Percentiles rank a stretch among this genome's conserved stretches.
phyloP scores from a whole-genome alignment of 352 stramenopile species.

The Pythium phragmitis region DNA sequence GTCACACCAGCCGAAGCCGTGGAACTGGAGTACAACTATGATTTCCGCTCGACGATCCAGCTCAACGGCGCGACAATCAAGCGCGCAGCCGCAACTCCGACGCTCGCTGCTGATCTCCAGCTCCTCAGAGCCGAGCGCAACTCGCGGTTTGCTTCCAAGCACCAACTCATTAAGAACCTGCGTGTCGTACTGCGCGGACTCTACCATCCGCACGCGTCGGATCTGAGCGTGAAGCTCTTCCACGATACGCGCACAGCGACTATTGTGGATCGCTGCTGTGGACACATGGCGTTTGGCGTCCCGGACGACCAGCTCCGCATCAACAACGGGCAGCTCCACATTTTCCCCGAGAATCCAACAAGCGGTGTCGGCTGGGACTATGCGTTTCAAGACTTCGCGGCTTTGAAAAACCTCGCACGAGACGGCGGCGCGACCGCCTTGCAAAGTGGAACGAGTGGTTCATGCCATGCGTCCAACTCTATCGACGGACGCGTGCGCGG shows the following conservation, averaged over 20 bases:
- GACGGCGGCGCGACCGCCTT: conserved; percentile 48
- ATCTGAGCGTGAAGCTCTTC: conserved; percentile 50
- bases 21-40: conserved; percentile 44
- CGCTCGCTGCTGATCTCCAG: conserved; percentile 41
- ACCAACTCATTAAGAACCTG: conserved; percentile 53
- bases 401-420: conserved; percentile 48
- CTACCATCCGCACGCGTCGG: conserved; percentile 62
- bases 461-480: conserved; percentile 51
- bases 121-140: conserved; percentile 35
- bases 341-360: conserved; percentile 44
- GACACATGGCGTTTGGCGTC: conserved; percentile 39
- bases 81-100: conserved; percentile 32
- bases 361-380: conserved; percentile 76
- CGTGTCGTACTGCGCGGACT: conserved; percentile 54
- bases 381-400: conserved; percentile 51
- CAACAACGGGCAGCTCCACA: conserved; percentile 44
- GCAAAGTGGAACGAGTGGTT: conserved; percentile 67
- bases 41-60: conserved; percentile 36
- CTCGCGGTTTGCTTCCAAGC: conserved; percentile 51
- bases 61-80: conserved; percentile 57
- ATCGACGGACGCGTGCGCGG: conserved; percentile 63
- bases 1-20: conserved; percentile 28
- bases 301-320: conserved; percentile 40
- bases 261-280: conserved; percentile 52
- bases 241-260: conserved; percentile 40